Base-by-base conservation (phyloP, 192 early-diverging fungal species). In the Podila verticillata region DNA sequence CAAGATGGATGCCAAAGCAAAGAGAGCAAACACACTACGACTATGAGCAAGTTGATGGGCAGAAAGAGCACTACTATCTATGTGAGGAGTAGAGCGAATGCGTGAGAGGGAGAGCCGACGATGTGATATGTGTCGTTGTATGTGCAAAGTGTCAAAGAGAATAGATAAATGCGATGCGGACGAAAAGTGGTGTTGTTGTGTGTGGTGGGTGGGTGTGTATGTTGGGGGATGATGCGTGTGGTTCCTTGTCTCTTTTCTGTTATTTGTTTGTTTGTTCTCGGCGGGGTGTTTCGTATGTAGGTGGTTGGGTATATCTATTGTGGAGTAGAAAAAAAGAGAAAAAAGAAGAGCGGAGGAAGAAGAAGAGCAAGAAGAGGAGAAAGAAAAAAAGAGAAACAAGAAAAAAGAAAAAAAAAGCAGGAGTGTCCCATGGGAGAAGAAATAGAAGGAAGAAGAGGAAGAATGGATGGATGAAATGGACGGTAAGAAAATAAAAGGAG, bases 341-440 rank as follows among this genome's bases (percentile, higher is more conserved):
- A 47, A 47, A 47, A 47, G 17, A 28, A 57, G 35, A 19, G 22
- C 17, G 31, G 54, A 36, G 51, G 20, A 54, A 7, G 65, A 8
- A 48, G 30, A 66, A 29, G 7, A 32, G n/a, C n/a, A 32, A 8
- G 65, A 57, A 54, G 51, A 19, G 29, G 22, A 36, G 68, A 60
- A 47, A 49, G 28, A 61, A 20, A 29, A 56, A 49, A 39, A 60
- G 47, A 48, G 47, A 61, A 58, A 31, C 2, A 17, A 6, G 19
- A 20, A 13, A 17, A 13, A 19, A 28, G 26, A 32, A 34, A 10
- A 60, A 7, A 30, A 44, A 15, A 44, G 39, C 39, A 28, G 26
- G 54, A 26, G 54, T 24, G 54, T 57, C 7, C 54, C 22, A 57
- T n/a, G 26, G 54, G 30, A 26, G 24, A 32, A 13, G 12, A 26